phyloP scores from a whole-genome alignment of 2,329 filamentous ascomycete species.

The Coniochaeta sp. region DNA sequence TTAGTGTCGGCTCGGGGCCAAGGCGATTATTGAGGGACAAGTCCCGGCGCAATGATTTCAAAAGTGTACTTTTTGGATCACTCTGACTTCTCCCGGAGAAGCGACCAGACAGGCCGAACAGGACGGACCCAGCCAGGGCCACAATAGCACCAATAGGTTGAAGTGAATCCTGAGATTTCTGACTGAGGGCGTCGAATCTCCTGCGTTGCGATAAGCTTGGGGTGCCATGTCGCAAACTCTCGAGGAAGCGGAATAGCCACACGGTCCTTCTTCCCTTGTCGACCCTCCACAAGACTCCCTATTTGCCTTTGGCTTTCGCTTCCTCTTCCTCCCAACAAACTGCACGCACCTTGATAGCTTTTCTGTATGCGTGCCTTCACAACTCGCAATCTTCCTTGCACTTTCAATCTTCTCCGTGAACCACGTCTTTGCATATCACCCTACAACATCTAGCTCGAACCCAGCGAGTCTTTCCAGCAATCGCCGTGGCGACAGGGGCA shows the following conservation, averaged over 20 bases:
- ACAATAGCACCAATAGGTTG: background rate
- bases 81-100: background rate
- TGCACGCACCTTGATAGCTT: background rate
- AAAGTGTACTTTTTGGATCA: background rate
- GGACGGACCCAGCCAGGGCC: background rate
- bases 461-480: background rate
- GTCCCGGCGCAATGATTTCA: background rate
- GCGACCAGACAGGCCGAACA: background rate
- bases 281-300: background rate
- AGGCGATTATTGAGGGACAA: background rate
- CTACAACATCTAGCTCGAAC: background rate
- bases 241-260: background rate
- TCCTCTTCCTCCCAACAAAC: background rate
- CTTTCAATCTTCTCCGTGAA: background rate
- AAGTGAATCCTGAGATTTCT: background rate
- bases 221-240: conserved; percentile 3
- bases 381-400: background rate
- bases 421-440: background rate
- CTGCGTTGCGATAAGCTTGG: background rate
- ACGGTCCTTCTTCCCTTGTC: background rate
- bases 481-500: background rate
- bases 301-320: background rate
- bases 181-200: background rate
- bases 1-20: background rate
- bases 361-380: background rate